Evolutionary conservation across 2,329 filamentous ascomycete species (phyloP).

Genomic region (Aschersonia sp.): DNA sequence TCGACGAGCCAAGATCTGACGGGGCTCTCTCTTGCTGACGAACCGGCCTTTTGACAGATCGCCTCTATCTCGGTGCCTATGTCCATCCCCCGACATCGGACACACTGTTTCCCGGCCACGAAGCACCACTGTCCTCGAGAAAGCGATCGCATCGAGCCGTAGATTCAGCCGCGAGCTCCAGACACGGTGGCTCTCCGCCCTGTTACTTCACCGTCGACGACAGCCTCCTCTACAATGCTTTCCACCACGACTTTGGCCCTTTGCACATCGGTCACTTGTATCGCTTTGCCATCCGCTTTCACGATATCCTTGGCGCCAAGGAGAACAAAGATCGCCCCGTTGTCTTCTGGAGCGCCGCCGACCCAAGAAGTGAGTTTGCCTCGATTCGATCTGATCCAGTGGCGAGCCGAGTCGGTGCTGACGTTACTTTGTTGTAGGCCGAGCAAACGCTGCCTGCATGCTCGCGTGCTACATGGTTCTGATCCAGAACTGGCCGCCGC

Average conservation of each 20-base stretch:
- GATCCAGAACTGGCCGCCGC: constrained; percentile 94
- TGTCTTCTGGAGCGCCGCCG: constrained; percentile 89
- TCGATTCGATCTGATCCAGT: neutral
- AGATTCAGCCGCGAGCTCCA: constrained; percentile 32
- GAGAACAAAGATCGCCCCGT: constrained; percentile 82
- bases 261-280: constrained; percentile 96
- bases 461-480: constrained; percentile 98
- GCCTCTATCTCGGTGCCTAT: constrained; percentile 89
- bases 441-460: constrained; percentile 87
- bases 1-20: constrained; percentile 5
- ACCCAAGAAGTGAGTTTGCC: constrained; percentile 60
- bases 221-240: constrained; percentile 87
- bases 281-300: constrained; percentile 87
- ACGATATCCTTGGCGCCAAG: constrained; percentile 83
- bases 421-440: constrained; percentile 32
- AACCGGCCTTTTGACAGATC: constrained; percentile 41
- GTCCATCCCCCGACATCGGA: constrained; percentile 64
- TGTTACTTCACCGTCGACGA: constrained; percentile 96
- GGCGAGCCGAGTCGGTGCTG: neutral
- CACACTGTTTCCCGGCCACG: constrained; percentile 75
- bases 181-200: constrained; percentile 35
- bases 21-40: no score
- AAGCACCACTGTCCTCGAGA: constrained; percentile 41
- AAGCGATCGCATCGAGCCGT: constrained; percentile 41
- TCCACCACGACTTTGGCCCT: constrained; percentile 96